phyloP scores from a whole-genome alignment of 2,329 filamentous ascomycete genomes.

The Claviceps quebecensis region DNA sequence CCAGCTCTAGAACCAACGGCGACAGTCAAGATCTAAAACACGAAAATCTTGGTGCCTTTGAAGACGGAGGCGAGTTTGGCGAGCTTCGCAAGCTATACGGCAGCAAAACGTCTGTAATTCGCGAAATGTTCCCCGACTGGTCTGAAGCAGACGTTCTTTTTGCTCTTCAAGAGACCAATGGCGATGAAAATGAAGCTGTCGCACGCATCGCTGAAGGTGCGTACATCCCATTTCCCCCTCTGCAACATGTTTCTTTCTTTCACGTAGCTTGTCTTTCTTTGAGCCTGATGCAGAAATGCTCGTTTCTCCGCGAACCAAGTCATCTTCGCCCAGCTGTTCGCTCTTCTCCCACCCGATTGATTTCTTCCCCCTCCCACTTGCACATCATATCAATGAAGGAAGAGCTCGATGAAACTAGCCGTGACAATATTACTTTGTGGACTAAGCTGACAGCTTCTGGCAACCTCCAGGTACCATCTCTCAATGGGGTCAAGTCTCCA shows the following conservation, averaged over 20 bases:
- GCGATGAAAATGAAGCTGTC: constrained; percentile 61
- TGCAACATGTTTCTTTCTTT: background rate
- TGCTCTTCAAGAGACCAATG: constrained; percentile 76
- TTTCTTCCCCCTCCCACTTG: too few relatives aligned
- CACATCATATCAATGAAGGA: too few relatives aligned
- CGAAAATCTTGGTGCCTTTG: constrained; percentile 43
- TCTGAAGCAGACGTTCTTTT: constrained; percentile 89
- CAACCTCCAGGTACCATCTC: constrained; percentile 52
- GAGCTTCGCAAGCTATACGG: constrained; percentile 86
- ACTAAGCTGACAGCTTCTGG: constrained; percentile 7
- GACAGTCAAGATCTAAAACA: constrained; percentile 44
- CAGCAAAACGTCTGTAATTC: constrained; percentile 63
- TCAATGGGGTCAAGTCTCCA: constrained; percentile 74
- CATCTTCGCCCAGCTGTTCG: too few relatives aligned
- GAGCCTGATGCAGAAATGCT: background rate
- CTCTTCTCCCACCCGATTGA: too few relatives aligned
- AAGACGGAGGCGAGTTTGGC: constrained; percentile 82
- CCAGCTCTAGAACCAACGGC: constrained; percentile 48
- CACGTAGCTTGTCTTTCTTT: background rate
- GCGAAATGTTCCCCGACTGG: constrained; percentile 92
- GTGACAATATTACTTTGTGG: too few relatives aligned
- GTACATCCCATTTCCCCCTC: constrained; percentile 10
- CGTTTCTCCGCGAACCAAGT: background rate
- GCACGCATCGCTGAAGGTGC: constrained; percentile 69
- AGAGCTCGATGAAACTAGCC: too few relatives aligned